phyloP scores from a whole-genome alignment of 1,284 basidiomycete genomes.

The Tylopilus orsonianus region DNA sequence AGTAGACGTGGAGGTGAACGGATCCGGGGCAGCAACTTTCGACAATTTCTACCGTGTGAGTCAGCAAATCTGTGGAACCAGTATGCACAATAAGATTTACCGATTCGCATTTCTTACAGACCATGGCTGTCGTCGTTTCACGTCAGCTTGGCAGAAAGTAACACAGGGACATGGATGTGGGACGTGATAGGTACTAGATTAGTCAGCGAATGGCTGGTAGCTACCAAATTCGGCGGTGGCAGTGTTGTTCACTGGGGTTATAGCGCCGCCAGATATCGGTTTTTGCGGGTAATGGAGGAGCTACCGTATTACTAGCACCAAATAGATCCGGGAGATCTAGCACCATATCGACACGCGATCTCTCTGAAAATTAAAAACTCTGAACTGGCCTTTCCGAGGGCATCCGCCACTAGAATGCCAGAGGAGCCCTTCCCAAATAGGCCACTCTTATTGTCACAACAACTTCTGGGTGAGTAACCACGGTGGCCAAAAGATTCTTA shows the following conservation, averaged over 20 bases:
- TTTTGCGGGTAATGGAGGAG: neutral
- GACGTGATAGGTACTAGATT: conserved; percentile 9
- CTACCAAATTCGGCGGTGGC: neutral
- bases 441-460: conserved; percentile 29
- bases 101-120: conserved; percentile 75
- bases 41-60: conserved; percentile 64
- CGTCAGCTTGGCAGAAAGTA: conserved; percentile 3
- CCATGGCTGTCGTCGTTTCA: conserved; percentile 46
- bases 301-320: neutral
- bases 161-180: conserved; percentile 11
- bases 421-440: conserved; percentile 21
- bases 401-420: conserved; percentile 1
- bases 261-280: neutral
- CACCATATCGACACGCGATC: neutral
- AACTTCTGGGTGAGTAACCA: conserved; percentile 27
- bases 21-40: conserved; percentile 79
- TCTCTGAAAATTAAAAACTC: neutral
- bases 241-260: no score
- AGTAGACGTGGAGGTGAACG: conserved; percentile 67
- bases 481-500: conserved; percentile 23
- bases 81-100: conserved; percentile 36
- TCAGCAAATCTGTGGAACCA: conserved; percentile 11
- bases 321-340: conserved; percentile 1
- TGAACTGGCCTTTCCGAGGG: conserved; percentile 10
- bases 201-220: conserved; percentile 12